Conservation (phyloP, 2,329 filamentous ascomycete species). For the Colletotrichum lentis region DNA sequence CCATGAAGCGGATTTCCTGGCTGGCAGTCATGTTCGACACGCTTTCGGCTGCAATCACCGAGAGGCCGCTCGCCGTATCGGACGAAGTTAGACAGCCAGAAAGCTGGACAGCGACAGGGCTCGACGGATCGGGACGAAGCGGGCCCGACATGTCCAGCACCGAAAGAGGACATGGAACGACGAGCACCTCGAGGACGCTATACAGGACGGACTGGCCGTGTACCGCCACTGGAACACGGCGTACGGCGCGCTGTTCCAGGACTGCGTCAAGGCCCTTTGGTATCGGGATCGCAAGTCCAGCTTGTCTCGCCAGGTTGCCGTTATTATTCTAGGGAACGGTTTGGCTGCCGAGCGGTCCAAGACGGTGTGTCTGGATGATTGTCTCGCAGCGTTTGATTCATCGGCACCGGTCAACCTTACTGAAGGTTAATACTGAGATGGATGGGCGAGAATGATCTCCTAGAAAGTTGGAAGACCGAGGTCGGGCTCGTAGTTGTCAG, state of each 20-base stretch:
- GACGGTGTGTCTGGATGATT: conserved; percentile 81
- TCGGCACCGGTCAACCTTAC: background rate
- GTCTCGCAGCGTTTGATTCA: background rate
- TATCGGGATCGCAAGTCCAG: conserved; percentile 59
- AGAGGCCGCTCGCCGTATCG: conserved; percentile 48
- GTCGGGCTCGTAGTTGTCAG: background rate
- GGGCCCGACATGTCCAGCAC: conserved; percentile 36
- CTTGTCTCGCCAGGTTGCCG: conserved; percentile 18
- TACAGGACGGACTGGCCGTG: conserved; percentile 57
- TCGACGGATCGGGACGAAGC: conserved; percentile 40
- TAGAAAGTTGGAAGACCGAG: background rate
- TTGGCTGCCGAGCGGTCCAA: conserved; percentile 78
- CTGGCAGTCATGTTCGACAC: conserved; percentile 68
- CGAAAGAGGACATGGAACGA: conserved; percentile 43
- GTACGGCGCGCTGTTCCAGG: conserved; percentile 61
- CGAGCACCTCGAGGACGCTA: conserved; percentile 57
- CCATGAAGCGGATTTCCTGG: conserved; percentile 65
- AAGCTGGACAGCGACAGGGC: background rate
- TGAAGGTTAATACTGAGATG: background rate
- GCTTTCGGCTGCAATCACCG: conserved; percentile 61
- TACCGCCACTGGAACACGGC: conserved; percentile 64
- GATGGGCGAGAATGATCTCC: too few relatives aligned
- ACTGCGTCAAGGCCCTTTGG: conserved; percentile 62
- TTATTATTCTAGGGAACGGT: conserved; percentile 74
- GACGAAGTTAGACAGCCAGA: conserved; percentile 54